Percentiles rank a stretch among this genome's conserved stretches.
Conservation (phyloP, 495 filamentous ascomycete genomes). For the Trypethelium eluteriae region DNA sequence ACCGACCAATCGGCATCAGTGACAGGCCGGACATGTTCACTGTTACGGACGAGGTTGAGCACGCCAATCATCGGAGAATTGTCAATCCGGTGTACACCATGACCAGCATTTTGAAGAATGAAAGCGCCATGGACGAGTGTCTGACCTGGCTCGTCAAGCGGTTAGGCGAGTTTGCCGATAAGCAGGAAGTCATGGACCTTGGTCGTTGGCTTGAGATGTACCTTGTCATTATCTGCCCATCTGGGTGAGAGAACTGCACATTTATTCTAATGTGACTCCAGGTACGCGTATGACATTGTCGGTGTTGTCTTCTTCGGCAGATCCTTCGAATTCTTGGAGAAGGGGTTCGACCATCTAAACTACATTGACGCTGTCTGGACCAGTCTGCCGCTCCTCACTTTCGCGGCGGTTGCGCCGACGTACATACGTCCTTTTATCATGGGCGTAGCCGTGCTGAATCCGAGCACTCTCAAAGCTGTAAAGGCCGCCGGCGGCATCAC, state of each 20-base stretch:
- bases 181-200: constrained; percentile 25
- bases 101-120: constrained; percentile 31
- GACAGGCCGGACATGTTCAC: constrained; percentile 15
- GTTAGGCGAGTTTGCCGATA: constrained; percentile 27
- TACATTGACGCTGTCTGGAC: constrained; percentile 25
- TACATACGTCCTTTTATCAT: constrained; percentile 14
- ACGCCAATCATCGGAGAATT: constrained; percentile 31
- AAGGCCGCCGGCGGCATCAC: constrained; percentile 29
- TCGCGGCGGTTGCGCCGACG: constrained; percentile 25
- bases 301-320: constrained; percentile 32
- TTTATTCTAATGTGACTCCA: constrained; percentile 27
- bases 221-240: not conserved
- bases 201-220: constrained; percentile 24
- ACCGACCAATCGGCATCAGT: constrained; percentile 17
- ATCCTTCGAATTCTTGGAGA: constrained; percentile 33
- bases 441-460: not conserved
- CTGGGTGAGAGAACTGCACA: not conserved
- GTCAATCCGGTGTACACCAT: constrained; percentile 34
- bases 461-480: not conserved
- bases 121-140: constrained; percentile 30
- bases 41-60: constrained; percentile 26
- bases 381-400: constrained; percentile 27
- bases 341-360: constrained; percentile 27
- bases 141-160: constrained; percentile 26
- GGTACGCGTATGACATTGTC: constrained; percentile 41